These are phyloP conservation scores for Hygrocybe punicea DNA, from an alignment of 768 basidiomycete genomes.

Conservation along the genomic window DNA sequence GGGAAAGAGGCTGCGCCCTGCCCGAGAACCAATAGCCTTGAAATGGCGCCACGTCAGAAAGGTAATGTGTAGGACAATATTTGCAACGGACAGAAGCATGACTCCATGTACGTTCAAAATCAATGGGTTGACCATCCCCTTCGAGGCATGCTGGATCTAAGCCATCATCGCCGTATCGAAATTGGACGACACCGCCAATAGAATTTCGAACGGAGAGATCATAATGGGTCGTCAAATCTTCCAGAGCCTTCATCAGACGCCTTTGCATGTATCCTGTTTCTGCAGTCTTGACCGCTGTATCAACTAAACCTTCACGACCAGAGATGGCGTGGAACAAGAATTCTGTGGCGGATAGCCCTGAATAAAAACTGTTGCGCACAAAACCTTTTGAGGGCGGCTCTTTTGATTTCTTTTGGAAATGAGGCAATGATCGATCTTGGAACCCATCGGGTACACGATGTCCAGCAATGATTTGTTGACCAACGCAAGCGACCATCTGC, in stretches of 20 bases:
- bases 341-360: conserved; percentile 87
- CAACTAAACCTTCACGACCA: conserved; percentile 96
- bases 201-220: conserved; percentile 95
- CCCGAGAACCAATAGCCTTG: conserved; percentile 61
- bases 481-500: conserved; percentile 99
- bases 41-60: conserved; percentile 11
- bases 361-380: conserved; percentile 95
- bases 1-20: conserved; percentile 69
- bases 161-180: conserved; percentile 94
- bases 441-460: conserved; percentile 98
- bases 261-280: conserved; percentile 99
- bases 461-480: conserved; percentile 97
- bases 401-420: conserved; percentile 95
- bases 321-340: conserved; percentile 99
- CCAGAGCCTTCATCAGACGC: conserved; percentile 97
- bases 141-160: conserved; percentile 94
- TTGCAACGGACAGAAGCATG: conserved; percentile 65
- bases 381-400: conserved; percentile 98
- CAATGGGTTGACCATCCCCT: conserved; percentile 91
- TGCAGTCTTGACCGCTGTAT: conserved; percentile 99
- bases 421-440: conserved; percentile 97
- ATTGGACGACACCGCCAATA: conserved; percentile 92
- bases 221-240: conserved; percentile 95
- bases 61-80: neutral
- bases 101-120: conserved; percentile 81